Conservation (phyloP, 129 eudicot species). For the Sambucus nigra region DNA sequence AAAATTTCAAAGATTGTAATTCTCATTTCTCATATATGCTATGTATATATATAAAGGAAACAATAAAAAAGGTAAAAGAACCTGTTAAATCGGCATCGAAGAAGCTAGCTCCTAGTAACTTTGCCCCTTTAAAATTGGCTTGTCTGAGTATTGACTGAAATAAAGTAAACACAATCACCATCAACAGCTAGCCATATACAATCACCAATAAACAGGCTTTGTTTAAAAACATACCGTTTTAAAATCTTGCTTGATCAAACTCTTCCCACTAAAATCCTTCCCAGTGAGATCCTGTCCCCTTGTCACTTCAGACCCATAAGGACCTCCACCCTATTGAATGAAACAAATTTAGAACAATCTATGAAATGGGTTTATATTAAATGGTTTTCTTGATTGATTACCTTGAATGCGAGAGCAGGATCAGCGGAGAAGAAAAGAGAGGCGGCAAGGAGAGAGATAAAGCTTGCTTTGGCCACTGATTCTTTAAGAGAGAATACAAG, state of each 20-base stretch:
- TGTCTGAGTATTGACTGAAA: conserved; percentile 82
- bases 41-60: neutral
- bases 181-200: neutral
- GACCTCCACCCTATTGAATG: conserved; percentile 80
- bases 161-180: neutral
- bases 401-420: conserved; percentile 96
- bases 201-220: neutral
- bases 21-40: too few species aligned
- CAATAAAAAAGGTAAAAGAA: conserved; percentile 1
- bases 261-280: conserved; percentile 87
- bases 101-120: conserved; percentile 93
- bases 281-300: conserved; percentile 96
- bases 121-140: conserved; percentile 85
- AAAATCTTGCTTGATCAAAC: conserved; percentile 82
- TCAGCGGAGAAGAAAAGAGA: conserved; percentile 69
- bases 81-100: conserved; percentile 99
- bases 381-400: conserved; percentile 3
- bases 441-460: conserved; percentile 69
- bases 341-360: neutral
- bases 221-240: conserved; percentile 50
- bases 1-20: too few species aligned
- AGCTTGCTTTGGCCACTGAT: conserved; percentile 46
- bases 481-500: conserved; percentile 28
- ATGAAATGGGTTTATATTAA: neutral
- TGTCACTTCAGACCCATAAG: conserved; percentile 86